Evolutionary conservation across 106 monocot genomes (phyloP).

Genomic region (Apostasia shenzhenica): DNA sequence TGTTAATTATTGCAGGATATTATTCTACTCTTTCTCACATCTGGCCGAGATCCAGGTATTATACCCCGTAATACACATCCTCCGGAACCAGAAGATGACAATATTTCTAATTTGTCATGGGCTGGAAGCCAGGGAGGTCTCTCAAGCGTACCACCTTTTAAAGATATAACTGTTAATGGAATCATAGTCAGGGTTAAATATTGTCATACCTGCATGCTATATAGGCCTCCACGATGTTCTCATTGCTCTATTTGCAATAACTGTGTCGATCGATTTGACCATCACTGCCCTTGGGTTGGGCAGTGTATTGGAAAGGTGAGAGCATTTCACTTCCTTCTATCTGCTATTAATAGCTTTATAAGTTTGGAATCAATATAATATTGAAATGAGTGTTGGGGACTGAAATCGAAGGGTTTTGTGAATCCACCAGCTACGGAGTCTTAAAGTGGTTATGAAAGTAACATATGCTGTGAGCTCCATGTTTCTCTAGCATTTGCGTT

Average conservation of each 20-base stretch:
- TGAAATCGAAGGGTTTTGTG: not conserved
- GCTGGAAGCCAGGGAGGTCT: conserved; percentile 19
- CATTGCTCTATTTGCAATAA: conserved; percentile 53
- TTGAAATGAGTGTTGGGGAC: not conserved
- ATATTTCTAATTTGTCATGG: conserved; percentile 5
- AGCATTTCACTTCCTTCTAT: not conserved
- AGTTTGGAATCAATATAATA: not conserved
- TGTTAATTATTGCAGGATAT: conserved; percentile 40
- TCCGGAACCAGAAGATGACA: conserved; percentile 54
- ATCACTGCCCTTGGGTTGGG: conserved; percentile 50
- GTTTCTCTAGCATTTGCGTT: not conserved
- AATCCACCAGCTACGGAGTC: too few relatives aligned
- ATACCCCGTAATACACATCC: conserved; percentile 82
- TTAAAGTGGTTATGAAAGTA: too few relatives aligned
- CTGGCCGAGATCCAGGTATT: conserved; percentile 85
- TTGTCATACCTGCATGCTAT: conserved; percentile 45
- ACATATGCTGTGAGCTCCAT: too few relatives aligned
- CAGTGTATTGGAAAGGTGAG: conserved; percentile 53
- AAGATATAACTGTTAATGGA: conserved; percentile 21
- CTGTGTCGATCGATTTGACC: conserved; percentile 44
- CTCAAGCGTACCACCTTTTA: conserved; percentile 28
- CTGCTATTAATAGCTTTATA: not conserved
- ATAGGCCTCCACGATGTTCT: conserved; percentile 48
- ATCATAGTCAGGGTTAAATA: conserved; percentile 35
- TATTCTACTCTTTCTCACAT: conserved; percentile 56